Conservation (phyloP, 331 rosid species). For the Pyrus hybrid region DNA sequence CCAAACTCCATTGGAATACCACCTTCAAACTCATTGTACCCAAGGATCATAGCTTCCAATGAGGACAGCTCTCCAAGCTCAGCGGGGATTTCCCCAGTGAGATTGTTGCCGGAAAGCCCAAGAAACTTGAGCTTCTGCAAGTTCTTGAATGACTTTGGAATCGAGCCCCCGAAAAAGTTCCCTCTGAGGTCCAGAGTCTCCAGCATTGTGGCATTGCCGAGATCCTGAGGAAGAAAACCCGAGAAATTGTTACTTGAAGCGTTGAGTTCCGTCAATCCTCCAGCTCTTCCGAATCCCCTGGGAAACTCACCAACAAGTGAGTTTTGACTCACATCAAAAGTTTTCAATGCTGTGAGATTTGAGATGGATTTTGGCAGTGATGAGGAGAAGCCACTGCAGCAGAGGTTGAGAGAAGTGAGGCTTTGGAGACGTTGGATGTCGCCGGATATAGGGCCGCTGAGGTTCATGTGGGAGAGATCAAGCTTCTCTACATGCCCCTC, state of each 20-base stretch:
- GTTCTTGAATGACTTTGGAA: constrained; percentile 55
- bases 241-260: constrained; percentile 79
- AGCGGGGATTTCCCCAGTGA: constrained; percentile 64
- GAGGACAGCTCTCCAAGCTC: constrained; percentile 71
- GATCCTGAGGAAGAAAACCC: constrained; percentile 65
- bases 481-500: constrained; percentile 52
- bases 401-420: constrained; percentile 56
- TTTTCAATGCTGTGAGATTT: constrained; percentile 49
- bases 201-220: constrained; percentile 61
- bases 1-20: constrained; percentile 71
- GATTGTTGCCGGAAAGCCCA: constrained; percentile 87
- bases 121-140: constrained; percentile 81
- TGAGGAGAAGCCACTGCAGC: constrained; percentile 75
- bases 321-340: constrained; percentile 83
- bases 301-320: constrained; percentile 64
- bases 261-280: constrained; percentile 33
- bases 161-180: constrained; percentile 61
- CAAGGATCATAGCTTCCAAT: constrained; percentile 65
- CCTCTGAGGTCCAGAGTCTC: constrained; percentile 88
- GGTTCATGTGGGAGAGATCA: constrained; percentile 81
- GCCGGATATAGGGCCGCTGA: constrained; percentile 58
- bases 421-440: constrained; percentile 42
- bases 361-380: constrained; percentile 50
- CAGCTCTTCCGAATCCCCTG: constrained; percentile 47
- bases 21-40: constrained; percentile 77